These are phyloP conservation scores for Xenoacremonium recifei DNA, from an alignment of 2,329 filamentous ascomycete species.

Conservation along the genomic window DNA sequence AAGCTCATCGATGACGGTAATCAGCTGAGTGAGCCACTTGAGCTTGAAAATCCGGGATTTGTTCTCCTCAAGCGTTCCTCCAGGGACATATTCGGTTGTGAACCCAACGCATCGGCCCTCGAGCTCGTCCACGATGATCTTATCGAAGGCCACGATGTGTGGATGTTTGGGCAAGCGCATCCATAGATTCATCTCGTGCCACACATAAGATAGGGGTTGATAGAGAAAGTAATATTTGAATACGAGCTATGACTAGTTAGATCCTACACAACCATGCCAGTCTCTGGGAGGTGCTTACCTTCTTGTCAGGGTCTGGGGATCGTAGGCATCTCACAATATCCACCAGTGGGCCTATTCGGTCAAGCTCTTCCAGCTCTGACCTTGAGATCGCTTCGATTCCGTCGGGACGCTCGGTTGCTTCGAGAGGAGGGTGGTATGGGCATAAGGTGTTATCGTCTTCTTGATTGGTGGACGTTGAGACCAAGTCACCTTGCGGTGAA, in stretches of 20 bases:
- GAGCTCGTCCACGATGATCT: slow-evolving; percentile 32
- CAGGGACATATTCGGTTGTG: slow-evolving; percentile 33
- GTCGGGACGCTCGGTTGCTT: slow-evolving; percentile 15
- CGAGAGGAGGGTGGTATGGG: slow-evolving; percentile 22
- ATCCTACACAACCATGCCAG: not conserved
- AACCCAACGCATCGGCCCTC: slow-evolving; percentile 35
- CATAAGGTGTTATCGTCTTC: slow-evolving; percentile 28
- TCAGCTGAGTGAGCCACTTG: slow-evolving; percentile 35
- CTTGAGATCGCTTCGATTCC: slow-evolving; percentile 16
- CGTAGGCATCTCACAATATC: slow-evolving; percentile 21
- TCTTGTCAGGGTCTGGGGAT: slow-evolving; percentile 11
- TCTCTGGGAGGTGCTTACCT: not conserved
- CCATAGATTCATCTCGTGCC: slow-evolving; percentile 36
- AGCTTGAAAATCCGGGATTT: slow-evolving; percentile 32
- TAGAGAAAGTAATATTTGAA: slow-evolving; percentile 36
- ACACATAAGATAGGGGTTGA: slow-evolving; percentile 18
- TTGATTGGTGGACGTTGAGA: slow-evolving; percentile 17
- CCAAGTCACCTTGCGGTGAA: slow-evolving; percentile 20
- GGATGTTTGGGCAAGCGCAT: slow-evolving; percentile 35
- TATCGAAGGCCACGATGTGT: slow-evolving; percentile 35
- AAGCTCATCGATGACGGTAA: slow-evolving; percentile 28
- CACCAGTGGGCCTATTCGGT: slow-evolving; percentile 23
- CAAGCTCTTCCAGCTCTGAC: slow-evolving; percentile 28
- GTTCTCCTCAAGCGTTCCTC: slow-evolving; percentile 31
- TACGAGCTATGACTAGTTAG: slow-evolving; percentile 14